A percentile compares a stretch with the other conserved stretches of the same genome.
These are phyloP conservation scores for Tolypocladium cylindrosporum DNA, from an alignment of 2,329 filamentous ascomycete species.

Conservation along the genomic window DNA sequence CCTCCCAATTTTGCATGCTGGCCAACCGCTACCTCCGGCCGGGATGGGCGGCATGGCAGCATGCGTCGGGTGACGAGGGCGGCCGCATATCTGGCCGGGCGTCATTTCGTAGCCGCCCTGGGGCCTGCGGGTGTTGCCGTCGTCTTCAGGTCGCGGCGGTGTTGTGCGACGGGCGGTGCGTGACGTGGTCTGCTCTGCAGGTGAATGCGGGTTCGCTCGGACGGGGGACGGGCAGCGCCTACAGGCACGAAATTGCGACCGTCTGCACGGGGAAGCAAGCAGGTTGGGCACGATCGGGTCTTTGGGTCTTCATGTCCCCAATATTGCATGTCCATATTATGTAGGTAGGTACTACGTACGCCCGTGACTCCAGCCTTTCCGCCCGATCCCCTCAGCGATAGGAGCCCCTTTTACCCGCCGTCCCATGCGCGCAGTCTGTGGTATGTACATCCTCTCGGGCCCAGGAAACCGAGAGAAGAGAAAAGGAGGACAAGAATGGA, in stretches of 20 bases:
- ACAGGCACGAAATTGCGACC: neutral
- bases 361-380: neutral
- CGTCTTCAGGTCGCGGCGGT: neutral
- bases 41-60: too few species aligned
- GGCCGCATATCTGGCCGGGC: constrained; percentile 1
- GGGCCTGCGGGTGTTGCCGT: neutral
- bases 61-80: neutral
- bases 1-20: neutral
- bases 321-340: neutral
- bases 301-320: neutral
- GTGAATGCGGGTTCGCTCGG: neutral
- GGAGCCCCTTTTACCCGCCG: neutral
- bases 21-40: neutral
- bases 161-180: neutral
- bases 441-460: neutral
- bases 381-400: neutral
- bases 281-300: neutral
- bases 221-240: neutral
- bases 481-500: constrained; percentile 1
- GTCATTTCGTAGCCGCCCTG: neutral
- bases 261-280: neutral
- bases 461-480: neutral
- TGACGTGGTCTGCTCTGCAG: neutral
- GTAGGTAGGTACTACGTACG: neutral
- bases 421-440: neutral